Base-by-base conservation (phyloP, 2,329 filamentous ascomycete species). In the Biscogniauxia sp. region DNA sequence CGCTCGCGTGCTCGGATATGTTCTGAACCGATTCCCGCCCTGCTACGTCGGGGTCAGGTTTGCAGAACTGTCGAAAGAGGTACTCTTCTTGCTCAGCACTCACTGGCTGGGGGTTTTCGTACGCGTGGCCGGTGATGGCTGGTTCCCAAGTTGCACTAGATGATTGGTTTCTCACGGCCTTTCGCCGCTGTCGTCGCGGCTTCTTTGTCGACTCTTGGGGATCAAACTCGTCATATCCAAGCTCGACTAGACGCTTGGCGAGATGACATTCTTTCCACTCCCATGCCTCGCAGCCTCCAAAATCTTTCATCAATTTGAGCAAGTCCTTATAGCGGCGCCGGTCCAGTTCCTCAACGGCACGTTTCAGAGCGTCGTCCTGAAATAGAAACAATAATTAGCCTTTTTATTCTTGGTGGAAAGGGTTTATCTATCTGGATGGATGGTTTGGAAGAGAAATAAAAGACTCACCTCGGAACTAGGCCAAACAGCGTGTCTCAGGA, bases 181-280 rank as follows among this genome's bases (percentile, higher is more conserved):
- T 68, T 61, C 73, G 75, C n/a, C 75, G 70, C 61, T 77, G 79
- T 52, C 77, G 76, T n/a, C 80, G 77, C 3, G 79, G 76, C 26
- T 73, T 71, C 54, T 77, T 78, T 15, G 70, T 74, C 19, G 76
- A 69, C 26, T 76, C 71, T 60, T 77, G 76, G 20, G 79, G 59
- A 3, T 76, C 72, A 59, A 78, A 69, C 58, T 82, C 78, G 58
- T 82, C 79, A 54, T 82, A 71, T 57, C 78, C 80, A 51, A 76
- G 63, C 61, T 79, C 78, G 57, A 83, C 78, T 1, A 85, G 73
- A 65, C 80, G 80, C 66, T 79, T 76, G 62, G 83, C 79, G 49
- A 85, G 75, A 61, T 84, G 81, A 28, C 74, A 75, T 3, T 78
- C 71, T 62, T 79, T 84, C 74, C 83, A 81, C 37, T 81, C 77